These are phyloP conservation scores for Rhizophagus clarus DNA, from an alignment of 192 early-diverging fungal species.

Conservation along the genomic window DNA sequence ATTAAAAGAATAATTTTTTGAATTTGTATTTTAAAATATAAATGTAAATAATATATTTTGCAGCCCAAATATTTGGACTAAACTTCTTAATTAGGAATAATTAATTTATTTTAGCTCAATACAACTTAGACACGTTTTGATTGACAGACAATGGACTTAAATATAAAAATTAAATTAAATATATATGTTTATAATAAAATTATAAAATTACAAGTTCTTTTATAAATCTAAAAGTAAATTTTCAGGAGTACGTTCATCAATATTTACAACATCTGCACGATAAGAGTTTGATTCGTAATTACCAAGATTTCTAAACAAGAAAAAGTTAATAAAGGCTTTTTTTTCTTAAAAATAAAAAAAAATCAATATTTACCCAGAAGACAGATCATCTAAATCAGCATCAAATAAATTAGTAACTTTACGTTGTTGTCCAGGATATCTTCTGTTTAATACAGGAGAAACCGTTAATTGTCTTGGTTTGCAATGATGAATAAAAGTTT, in stretches of 20 bases:
- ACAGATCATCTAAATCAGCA: not conserved
- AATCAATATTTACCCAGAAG: not conserved
- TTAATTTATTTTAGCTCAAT: too few species aligned
- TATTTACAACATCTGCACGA: constrained; percentile 8
- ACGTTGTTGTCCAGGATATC: not conserved
- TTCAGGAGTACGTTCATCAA: not conserved
- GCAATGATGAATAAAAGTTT: constrained; percentile 77
- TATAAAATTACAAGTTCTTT: not conserved
- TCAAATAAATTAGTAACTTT: not conserved
- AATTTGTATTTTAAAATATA: too few species aligned
- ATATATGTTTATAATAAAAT: too few species aligned
- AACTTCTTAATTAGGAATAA: too few species aligned
- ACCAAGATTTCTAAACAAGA: not conserved
- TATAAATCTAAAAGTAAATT: constrained; percentile 9
- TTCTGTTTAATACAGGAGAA: constrained; percentile 49
- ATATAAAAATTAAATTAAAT: too few species aligned
- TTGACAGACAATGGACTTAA: too few species aligned
- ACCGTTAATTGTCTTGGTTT: constrained; percentile 53
- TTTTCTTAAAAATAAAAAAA: not conserved
- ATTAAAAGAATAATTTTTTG: too few species aligned
- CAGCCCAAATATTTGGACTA: too few species aligned
- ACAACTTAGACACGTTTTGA: too few species aligned
- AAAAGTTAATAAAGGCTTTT: not conserved
- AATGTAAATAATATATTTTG: too few species aligned
- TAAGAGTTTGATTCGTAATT: constrained; percentile 9